Percentiles rank a stretch among this genome's conserved stretches.
Conservation (phyloP, 768 basidiomycete genomes). For the Suillus clintonianus region DNA sequence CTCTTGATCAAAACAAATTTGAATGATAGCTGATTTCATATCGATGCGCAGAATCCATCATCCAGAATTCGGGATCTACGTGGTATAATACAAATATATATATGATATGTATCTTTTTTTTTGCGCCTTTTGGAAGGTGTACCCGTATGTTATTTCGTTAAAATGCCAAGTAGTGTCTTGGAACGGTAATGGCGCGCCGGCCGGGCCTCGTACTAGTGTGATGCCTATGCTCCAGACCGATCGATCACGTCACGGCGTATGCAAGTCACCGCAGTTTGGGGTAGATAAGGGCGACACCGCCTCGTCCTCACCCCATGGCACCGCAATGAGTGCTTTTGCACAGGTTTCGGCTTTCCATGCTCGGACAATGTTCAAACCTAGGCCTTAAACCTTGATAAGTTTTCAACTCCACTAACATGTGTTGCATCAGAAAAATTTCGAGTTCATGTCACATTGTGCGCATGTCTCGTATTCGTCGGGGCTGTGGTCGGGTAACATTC, state of each 20-base stretch:
- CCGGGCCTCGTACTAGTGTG: too few relatives aligned
- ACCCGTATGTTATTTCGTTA: too few relatives aligned
- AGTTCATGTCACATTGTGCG: not conserved
- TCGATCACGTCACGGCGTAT: not conserved
- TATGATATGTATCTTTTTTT: not conserved
- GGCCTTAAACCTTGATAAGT: not conserved
- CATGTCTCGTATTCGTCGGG: not conserved
- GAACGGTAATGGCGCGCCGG: too few relatives aligned
- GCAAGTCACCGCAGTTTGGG: not conserved
- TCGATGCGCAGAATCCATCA: not conserved
- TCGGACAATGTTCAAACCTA: not conserved
- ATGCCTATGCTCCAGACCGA: not conserved
- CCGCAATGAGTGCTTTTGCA: not conserved
- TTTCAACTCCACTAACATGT: not conserved
- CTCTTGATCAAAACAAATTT: too few relatives aligned
- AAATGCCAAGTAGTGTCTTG: too few relatives aligned
- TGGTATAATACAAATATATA: too few relatives aligned
- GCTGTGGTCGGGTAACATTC: not conserved
- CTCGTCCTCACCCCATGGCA: not conserved
- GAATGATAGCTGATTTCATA: not conserved
- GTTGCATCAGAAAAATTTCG: not conserved
- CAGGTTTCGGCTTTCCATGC: not conserved
- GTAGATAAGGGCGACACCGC: not conserved
- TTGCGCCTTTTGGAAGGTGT: not conserved
- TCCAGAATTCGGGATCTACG: not conserved